These are phyloP conservation scores for Fusarium nygamai DNA, from an alignment of 2,329 filamentous ascomycete genomes.

Conservation along the genomic window DNA sequence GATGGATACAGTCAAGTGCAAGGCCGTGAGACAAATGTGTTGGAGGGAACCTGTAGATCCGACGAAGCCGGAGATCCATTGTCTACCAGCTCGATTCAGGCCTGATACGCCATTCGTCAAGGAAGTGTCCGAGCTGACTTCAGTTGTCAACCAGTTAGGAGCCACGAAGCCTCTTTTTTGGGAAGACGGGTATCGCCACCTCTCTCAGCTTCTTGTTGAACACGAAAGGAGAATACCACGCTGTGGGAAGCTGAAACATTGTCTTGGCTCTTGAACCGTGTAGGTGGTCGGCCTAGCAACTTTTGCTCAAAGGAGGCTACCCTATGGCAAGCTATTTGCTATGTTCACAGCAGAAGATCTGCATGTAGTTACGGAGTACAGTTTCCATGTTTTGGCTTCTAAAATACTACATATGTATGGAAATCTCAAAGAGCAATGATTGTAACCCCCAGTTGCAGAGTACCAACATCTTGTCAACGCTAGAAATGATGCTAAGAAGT, in stretches of 20 bases:
- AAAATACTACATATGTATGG: not conserved
- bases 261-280: not conserved
- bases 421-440: not conserved
- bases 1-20: not conserved
- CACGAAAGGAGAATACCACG: slow-evolving; percentile 5
- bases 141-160: slow-evolving; percentile 35
- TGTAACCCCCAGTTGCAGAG: too few species aligned
- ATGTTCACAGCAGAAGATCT: not conserved
- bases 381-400: not conserved
- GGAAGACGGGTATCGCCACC: slow-evolving; percentile 33
- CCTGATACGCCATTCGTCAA: slow-evolving; percentile 32
- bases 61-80: slow-evolving; percentile 13
- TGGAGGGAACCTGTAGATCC: slow-evolving; percentile 9
- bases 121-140: slow-evolving; percentile 14
- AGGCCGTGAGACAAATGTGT: not conserved
- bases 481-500: not conserved
- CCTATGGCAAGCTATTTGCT: not conserved
- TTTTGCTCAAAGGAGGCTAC: not conserved
- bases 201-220: not conserved
- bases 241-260: slow-evolving; percentile 30
- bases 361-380: not conserved
- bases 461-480: not conserved
- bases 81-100: not conserved
- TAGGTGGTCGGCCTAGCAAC: not conserved
- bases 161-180: slow-evolving; percentile 23